Base-by-base conservation (phyloP, 306 rosid species). In the Cucumis hystrix region DNA sequence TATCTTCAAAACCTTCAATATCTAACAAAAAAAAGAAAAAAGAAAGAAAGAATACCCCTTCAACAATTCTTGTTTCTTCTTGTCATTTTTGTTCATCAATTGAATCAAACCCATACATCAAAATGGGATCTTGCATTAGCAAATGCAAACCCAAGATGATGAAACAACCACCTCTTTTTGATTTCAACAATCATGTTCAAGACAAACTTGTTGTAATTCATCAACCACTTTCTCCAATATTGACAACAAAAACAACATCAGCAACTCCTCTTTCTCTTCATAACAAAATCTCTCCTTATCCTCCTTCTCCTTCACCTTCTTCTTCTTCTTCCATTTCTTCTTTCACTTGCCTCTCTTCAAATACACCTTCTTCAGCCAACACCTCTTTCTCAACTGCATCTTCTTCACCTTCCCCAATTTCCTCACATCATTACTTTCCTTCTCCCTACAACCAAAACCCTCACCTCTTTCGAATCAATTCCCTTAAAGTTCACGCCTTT, bases 81-180 rank as follows among this genome's bases (percentile, higher is more conserved):
- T 15, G 0, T 10, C 51, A 56, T 20, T 49, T 49, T 39, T 37
- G 49, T 33, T 20, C 8, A 11, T 3, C 11, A 10, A 67, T 41
- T 45, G 33, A 69, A 21, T 37, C 15, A 3, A 16, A 15, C 37
- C 64, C 58, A 37, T 20, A 74, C 39, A 33, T 62, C 78, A 73
- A 62, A 75, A 92, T 95, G 99, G 98, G 97, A 71, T 89, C 89
- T 75, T 95, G 99, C 92, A 85, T 95, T 51, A 92, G 99, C 89
- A 95, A 92, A 89, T 92, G 92, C 90, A 85, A 30, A 65, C 95
- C 93, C 86, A 79, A 78, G 57, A 83, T 68, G 13, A 12, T 69
- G 39, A 72, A 23, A 25, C 43, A 17, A 30, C 43, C 61, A 33
- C 58, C 70, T 30, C 47, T 16, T 56, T 21, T 56, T 0, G 68